Evolutionary conservation across 805 yeast species (phyloP), one percentile per base, ranked within the genome.

Genomic region (Yamadazyma philogaea): DNA sequence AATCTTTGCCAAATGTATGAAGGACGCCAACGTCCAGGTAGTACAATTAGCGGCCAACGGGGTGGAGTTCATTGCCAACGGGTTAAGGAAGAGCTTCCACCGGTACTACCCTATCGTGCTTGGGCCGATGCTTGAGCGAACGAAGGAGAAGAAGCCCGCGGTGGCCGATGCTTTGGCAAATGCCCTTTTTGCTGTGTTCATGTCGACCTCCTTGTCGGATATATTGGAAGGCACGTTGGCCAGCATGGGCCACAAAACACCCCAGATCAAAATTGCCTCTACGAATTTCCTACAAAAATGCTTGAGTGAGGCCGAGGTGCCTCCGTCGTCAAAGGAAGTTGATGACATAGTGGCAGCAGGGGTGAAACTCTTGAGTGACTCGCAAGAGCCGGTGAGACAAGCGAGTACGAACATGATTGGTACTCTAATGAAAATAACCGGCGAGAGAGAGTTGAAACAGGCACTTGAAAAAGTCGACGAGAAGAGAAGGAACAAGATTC

Each of bases 11-110:
- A 82, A 80, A 51, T 77, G 89, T 47, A 71, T 89, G 56, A 87
- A 81, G 55, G 99, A 93, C 64, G 95, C 90, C 4, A 93, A 93
- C 58, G 75, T 89, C 40, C 89, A 84, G 63, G 96, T 87, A 11
- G 96, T 86, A 0, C 82, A 85, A 12, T 55, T 83, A 22, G 87
- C 96, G 0, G 84, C 95, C 1, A 78, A 79, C 43, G 78, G 84
- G 34, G 64, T 82, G 15, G 78, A 74, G 42, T 61, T 62, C 22
- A 59, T 91, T 26, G 85, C 87, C 1, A 72, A 72, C 22, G 96
- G 95, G 1, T 66, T 93, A 36, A 71, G 81, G 42, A 51, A 59
- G 1, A 68, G 66, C 4, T 87, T 87, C 55, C 72, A 67, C 17
- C 74, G 68, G 46, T 84, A 84, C 58, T 74, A 69, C 34, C 45